phyloP scores from a whole-genome alignment of 2,329 filamentous ascomycete species.

The Hortaea werneckii region DNA sequence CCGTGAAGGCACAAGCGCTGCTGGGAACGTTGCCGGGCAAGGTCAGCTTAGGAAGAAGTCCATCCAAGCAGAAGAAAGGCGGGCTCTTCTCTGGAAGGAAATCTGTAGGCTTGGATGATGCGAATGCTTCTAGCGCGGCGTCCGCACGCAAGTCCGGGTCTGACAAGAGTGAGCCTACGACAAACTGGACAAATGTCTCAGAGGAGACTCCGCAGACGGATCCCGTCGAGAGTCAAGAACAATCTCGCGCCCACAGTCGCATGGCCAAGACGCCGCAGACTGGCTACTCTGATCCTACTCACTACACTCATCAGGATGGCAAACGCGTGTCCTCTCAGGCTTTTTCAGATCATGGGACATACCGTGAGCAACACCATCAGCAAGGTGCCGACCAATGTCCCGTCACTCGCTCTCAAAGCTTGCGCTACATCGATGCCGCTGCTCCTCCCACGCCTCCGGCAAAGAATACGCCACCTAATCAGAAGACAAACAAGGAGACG shows the following conservation, averaged over 20 bases:
- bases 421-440: slow-evolving; percentile 19
- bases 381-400: slow-evolving; percentile 2
- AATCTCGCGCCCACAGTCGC: background rate
- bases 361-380: no score
- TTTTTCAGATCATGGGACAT: slow-evolving; percentile 3
- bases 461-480: slow-evolving; percentile 33
- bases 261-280: slow-evolving; percentile 7
- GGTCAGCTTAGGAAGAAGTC: slow-evolving; percentile 11
- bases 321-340: slow-evolving; percentile 9
- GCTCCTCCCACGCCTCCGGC: slow-evolving; percentile 32
- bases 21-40: slow-evolving; percentile 22
- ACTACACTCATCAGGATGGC: slow-evolving; percentile 6
- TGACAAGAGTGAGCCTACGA: background rate
- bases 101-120: background rate
- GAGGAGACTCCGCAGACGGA: background rate
- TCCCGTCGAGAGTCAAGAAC: background rate
- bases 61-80: slow-evolving; percentile 19
- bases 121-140: background rate
- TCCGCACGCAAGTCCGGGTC: background rate
- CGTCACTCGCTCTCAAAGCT: slow-evolving; percentile 16
- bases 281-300: slow-evolving; percentile 7
- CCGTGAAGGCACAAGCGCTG: slow-evolving; percentile 28
- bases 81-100: slow-evolving; percentile 4
- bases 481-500: background rate
- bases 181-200: background rate